Percentiles rank a stretch among this genome's conserved stretches.
phyloP scores from a whole-genome alignment of 2,329 filamentous ascomycete genomes.

The Curvularia hawaiiensis region DNA sequence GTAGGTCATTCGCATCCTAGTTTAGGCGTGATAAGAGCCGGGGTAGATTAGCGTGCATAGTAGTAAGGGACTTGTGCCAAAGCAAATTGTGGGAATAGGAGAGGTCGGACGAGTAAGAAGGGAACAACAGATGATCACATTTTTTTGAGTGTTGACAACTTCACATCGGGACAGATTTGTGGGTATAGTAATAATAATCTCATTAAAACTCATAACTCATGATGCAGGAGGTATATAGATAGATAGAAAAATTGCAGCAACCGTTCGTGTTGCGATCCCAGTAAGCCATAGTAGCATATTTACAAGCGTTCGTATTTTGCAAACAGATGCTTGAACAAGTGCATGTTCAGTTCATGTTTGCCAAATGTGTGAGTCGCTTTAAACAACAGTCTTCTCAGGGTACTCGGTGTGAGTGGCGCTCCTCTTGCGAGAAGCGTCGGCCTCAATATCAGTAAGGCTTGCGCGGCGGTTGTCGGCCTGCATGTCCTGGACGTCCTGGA shows the following conservation, averaged over 20 bases:
- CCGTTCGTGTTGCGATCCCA: not conserved
- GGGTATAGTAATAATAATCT: not conserved
- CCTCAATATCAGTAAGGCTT: constrained; percentile 42
- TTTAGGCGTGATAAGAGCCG: not conserved
- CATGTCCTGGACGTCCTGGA: constrained; percentile 44
- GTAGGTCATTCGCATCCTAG: not conserved
- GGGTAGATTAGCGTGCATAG: not conserved
- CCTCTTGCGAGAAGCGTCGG: constrained; percentile 40
- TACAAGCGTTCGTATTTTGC: not conserved
- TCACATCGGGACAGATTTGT: not conserved
- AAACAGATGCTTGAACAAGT: not conserved
- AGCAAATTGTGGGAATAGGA: not conserved
- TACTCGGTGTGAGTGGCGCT: constrained; percentile 39
- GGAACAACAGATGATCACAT: not conserved
- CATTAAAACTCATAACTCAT: constrained; percentile 5
- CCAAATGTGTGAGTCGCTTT: not conserved
- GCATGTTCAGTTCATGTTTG: not conserved
- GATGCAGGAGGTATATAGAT: constrained; percentile 2
- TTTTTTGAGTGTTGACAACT: not conserved
- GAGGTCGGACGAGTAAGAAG: not conserved
- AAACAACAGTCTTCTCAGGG: constrained; percentile 23
- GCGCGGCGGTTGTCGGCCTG: constrained; percentile 32
- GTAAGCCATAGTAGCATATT: not conserved
- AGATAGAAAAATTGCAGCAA: not conserved
- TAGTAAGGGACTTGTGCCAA: not conserved